Percentiles rank a stretch among this genome's conserved stretches.
phyloP scores from a whole-genome alignment of 176 grass and related monocot species.

The Rhipidocladum racemiflorum region DNA sequence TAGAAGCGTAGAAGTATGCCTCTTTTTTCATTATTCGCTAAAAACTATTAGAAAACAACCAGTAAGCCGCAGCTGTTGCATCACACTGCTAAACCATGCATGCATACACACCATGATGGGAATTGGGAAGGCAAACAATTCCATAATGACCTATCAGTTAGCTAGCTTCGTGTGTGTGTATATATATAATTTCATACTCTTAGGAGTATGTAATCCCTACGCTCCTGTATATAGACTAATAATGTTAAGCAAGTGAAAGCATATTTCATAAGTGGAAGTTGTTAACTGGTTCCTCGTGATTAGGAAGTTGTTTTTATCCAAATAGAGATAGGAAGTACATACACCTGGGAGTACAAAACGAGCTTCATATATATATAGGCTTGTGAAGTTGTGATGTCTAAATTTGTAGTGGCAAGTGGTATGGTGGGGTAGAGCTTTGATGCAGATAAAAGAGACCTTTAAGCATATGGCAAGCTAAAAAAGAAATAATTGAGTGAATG shows the following conservation, averaged over 20 bases:
- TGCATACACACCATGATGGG: background rate
- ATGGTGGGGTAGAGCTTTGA: conserved; percentile 7
- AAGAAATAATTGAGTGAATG: conserved; percentile 14
- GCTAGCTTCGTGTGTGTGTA: background rate
- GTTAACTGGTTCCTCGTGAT: no score
- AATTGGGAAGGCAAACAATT: background rate
- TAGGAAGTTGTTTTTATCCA: no score
- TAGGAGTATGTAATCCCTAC: no score
- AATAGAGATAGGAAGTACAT: no score
- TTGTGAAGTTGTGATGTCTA: conserved; percentile 1
- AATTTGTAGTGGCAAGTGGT: conserved; percentile 37
- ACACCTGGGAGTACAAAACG: no score
- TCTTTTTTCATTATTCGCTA: background rate
- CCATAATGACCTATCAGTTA: background rate
- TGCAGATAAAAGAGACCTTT: conserved; percentile 38
- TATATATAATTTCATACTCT: no score
- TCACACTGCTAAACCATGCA: background rate
- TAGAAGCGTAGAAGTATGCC: no score
- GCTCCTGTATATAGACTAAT: no score
- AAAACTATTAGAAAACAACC: background rate
- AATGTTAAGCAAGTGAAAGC: no score
- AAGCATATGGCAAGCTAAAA: conserved; percentile 33
- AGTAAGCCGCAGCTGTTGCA: background rate
- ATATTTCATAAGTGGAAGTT: no score
- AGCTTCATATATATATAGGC: background rate